These are phyloP conservation scores for Neobulgaria alba DNA, from an alignment of 2,329 filamentous ascomycete genomes.

Conservation along the genomic window DNA sequence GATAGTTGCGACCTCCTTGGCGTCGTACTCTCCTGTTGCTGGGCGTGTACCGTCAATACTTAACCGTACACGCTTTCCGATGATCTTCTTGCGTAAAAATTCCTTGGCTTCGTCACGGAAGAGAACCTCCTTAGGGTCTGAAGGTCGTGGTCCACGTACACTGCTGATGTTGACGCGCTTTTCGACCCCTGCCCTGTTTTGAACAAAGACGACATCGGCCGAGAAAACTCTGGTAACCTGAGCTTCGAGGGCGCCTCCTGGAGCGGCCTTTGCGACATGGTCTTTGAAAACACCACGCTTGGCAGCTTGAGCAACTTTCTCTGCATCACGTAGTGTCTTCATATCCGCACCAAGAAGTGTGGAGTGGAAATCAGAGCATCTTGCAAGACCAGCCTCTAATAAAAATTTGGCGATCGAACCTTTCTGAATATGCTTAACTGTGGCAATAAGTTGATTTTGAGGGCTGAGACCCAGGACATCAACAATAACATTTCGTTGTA, in stretches of 20 bases:
- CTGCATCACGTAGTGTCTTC: conserved; percentile 74
- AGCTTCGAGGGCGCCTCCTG: conserved; percentile 63
- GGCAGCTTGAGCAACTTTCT: conserved; percentile 72
- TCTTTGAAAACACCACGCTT: conserved; percentile 75
- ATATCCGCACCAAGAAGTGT: conserved; percentile 85
- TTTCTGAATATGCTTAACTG: conserved; percentile 68
- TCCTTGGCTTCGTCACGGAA: conserved; percentile 94
- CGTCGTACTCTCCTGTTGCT: conserved; percentile 83
- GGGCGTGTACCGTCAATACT: conserved; percentile 86
- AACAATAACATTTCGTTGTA: conserved; percentile 79
- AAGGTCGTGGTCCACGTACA: conserved; percentile 82
- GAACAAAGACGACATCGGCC: conserved; percentile 80
- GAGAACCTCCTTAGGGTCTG: conserved; percentile 77
- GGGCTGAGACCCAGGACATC: conserved; percentile 80
- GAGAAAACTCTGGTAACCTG: conserved; percentile 78
- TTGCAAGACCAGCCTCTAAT: conserved; percentile 78
- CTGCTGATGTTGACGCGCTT: conserved; percentile 90
- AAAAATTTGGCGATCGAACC: conserved; percentile 92
- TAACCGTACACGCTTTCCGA: conserved; percentile 90
- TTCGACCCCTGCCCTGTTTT: conserved; percentile 76
- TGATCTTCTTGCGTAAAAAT: conserved; percentile 84
- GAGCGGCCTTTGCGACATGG: conserved; percentile 61
- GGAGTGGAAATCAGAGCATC: conserved; percentile 93
- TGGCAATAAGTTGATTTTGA: conserved; percentile 84
- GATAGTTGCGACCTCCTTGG: conserved; percentile 88